phyloP scores from a whole-genome alignment of 495 filamentous ascomycete genomes.

The Talaromyces trachyspermus region DNA sequence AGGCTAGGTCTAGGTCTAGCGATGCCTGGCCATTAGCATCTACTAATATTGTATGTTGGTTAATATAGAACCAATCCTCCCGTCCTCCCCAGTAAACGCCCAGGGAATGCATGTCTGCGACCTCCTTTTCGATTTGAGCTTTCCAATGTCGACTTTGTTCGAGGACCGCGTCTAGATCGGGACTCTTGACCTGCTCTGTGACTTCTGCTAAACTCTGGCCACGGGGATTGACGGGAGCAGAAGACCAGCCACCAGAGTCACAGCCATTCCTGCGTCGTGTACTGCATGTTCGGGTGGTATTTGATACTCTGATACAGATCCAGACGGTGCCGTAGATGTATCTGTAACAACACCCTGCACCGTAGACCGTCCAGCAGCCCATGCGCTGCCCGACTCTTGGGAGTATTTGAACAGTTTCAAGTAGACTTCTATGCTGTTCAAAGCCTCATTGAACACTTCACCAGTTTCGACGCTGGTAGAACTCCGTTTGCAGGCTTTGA shows the following conservation, averaged over 20 bases:
- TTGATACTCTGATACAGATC: neutral
- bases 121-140: neutral
- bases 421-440: slow-evolving; percentile 5
- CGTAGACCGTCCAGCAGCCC: neutral
- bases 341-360: neutral
- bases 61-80: slow-evolving; percentile 1
- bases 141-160: neutral
- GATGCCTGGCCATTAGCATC: neutral
- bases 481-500: slow-evolving; percentile 1
- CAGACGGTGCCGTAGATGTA: neutral
- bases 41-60: slow-evolving; percentile 1
- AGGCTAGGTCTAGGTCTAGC: neutral
- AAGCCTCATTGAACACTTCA: neutral
- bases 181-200: neutral
- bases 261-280: neutral
- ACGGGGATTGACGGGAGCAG: neutral
- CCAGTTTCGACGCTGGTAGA: neutral
- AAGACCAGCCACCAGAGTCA: slow-evolving; percentile 4
- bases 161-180: neutral
- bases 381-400: neutral
- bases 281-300: neutral
- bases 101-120: neutral
- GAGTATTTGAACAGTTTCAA: neutral
- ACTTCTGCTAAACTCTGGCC: neutral
- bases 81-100: neutral